These are phyloP conservation scores for Dactylellina leptospora DNA, from an alignment of 2,329 filamentous ascomycete genomes.

Conservation along the genomic window DNA sequence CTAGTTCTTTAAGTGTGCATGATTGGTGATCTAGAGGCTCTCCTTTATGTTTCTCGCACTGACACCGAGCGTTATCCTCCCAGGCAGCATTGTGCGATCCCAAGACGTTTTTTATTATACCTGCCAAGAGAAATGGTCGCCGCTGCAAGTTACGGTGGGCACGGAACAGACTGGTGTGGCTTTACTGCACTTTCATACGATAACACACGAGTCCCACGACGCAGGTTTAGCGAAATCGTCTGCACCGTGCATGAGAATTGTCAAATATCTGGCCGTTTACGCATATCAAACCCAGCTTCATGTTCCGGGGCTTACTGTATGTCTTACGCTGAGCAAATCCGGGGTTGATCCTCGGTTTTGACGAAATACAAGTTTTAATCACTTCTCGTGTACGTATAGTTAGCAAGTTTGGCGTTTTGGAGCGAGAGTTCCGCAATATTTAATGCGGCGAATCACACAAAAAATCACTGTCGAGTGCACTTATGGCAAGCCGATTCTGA, in stretches of 20 bases:
- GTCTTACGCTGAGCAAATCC: too few species aligned
- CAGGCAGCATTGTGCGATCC: conserved; percentile 25
- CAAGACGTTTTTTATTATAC: conserved; percentile 16
- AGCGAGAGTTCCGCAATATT: too few species aligned
- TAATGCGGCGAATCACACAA: too few species aligned
- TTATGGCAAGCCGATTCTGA: too few species aligned
- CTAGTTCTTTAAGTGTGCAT: conserved; percentile 1
- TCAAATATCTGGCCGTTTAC: conserved; percentile 30
- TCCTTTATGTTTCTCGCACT: neutral
- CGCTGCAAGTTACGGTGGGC: conserved; percentile 44
- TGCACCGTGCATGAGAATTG: conserved; percentile 31
- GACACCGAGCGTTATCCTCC: conserved; percentile 11
- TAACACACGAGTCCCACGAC: conserved; percentile 7
- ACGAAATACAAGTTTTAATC: neutral
- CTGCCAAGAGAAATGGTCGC: conserved; percentile 52
- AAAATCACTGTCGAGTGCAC: too few species aligned
- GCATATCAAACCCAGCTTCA: conserved; percentile 11
- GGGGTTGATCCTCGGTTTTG: too few species aligned
- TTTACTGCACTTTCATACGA: conserved; percentile 19
- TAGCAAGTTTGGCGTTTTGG: too few species aligned
- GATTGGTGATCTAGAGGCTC: neutral
- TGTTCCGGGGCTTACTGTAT: too few species aligned
- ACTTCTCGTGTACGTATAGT: neutral
- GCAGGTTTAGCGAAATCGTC: conserved; percentile 44
- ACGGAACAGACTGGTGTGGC: conserved; percentile 30